Base-by-base conservation (phyloP, 1,284 basidiomycete species). In the Ustilago curta region DNA sequence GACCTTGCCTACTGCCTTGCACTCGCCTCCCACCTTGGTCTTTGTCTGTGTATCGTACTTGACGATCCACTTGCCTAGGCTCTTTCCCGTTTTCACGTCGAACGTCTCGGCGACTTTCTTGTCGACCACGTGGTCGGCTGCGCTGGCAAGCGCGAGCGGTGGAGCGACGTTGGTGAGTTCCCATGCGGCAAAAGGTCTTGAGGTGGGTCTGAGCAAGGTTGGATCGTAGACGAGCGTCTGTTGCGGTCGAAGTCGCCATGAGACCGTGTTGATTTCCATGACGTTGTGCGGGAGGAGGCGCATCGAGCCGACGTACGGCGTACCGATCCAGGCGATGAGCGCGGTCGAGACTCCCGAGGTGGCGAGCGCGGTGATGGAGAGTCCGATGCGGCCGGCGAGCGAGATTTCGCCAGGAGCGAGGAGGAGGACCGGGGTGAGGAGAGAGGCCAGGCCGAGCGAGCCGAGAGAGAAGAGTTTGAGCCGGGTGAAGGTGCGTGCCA, bases 381-480 rank as follows among this genome's bases (percentile, higher is more conserved):
- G 87, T 4, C 89, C 90, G 21, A 90, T 79, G n/a, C 93, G 89
- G 0, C 91, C 93, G 19, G 88, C 87, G 42, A 89, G 80, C 0
- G 92, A 91, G 16, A 95, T 87, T 27, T 89, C 88, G 7, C 91
- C 92, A 67, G 93, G 92, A 63, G 93, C 88, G 47, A 93, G 84
- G 83, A 95, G 91, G 63, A 95, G 89, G 85, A 94, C 89, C 1
- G 93, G 93, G 0, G 91, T 88, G 77, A 94, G 87, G 4, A 89
- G 87, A 56, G 87, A 85, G n/a, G 92, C 91, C 49, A 94, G 88
- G 5, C 88, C 88, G 53, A 95, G 88, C 2, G 93, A 93, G 44
- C 90, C 89, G 2, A 95, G 86, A 9, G 93, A 94, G 86, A 95
- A 94, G 25, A 93, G 85, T 83, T 95, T 95, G 60, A 93, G 88